These are phyloP conservation scores for Aethionema arabicum DNA, from an alignment of 345 rosid species.

Conservation along the genomic window DNA sequence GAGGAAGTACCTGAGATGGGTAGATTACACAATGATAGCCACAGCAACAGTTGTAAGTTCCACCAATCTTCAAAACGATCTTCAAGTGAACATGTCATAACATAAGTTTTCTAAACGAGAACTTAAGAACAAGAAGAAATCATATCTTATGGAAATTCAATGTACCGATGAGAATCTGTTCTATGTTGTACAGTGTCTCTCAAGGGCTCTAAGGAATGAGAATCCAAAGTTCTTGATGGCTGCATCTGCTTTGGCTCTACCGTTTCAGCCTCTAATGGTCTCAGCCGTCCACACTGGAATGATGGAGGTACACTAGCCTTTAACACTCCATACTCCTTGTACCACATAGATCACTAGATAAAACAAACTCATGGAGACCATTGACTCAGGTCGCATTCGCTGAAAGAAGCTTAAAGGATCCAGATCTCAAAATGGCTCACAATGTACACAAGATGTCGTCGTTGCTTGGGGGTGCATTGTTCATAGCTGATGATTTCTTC, in stretches of 20 bases:
- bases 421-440: conserved; percentile 71
- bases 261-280: conserved; percentile 93
- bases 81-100: too few relatives aligned
- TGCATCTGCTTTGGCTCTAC: conserved; percentile 79
- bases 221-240: conserved; percentile 95
- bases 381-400: conserved; percentile 74
- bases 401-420: conserved; percentile 69
- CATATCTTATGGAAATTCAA: too few relatives aligned
- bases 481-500: conserved; percentile 86
- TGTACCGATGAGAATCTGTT: not conserved
- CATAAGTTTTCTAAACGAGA: too few relatives aligned
- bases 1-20: conserved; percentile 84
- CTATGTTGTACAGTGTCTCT: conserved; percentile 60
- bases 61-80: not conserved
- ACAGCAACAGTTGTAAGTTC: conserved; percentile 70
- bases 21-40: conserved; percentile 93
- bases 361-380: not conserved
- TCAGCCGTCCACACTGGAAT: conserved; percentile 89
- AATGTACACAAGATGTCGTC: conserved; percentile 87
- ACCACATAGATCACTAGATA: not conserved
- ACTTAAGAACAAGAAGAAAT: too few relatives aligned
- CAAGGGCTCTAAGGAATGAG: conserved; percentile 81
- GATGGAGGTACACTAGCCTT: conserved; percentile 70
- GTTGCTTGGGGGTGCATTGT: conserved; percentile 71
- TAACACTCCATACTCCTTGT: not conserved